Evolutionary conservation across 176 grass and related monocot species (phyloP).

Genomic region (Carex scoparia): DNA sequence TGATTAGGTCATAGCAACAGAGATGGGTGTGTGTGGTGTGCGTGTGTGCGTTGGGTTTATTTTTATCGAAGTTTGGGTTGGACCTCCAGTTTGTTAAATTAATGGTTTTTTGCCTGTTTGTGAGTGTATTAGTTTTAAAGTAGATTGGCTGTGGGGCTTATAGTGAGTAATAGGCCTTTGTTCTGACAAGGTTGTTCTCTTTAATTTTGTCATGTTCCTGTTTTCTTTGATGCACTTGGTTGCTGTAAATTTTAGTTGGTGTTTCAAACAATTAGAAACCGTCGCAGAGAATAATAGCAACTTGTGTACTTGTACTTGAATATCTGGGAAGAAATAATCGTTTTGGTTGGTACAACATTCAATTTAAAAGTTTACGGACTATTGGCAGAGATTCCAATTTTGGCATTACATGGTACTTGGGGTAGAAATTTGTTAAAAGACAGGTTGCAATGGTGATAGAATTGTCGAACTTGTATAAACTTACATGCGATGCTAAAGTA

Average conservation of each 20-base stretch:
- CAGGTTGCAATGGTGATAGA: too few species aligned
- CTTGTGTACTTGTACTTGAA: neutral
- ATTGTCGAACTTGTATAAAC: too few species aligned
- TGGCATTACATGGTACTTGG: too few species aligned
- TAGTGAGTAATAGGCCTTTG: slow-evolving; percentile 23
- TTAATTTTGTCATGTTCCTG: neutral
- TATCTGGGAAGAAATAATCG: neutral
- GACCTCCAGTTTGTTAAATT: slow-evolving; percentile 27
- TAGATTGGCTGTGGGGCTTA: slow-evolving; percentile 25
- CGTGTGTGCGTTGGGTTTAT: neutral
- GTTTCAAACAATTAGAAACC: neutral
- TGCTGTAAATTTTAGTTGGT: neutral
- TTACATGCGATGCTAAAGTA: too few species aligned
- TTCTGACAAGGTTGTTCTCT: neutral
- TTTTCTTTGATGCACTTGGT: neutral
- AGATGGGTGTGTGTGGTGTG: slow-evolving; percentile 1
- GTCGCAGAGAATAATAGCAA: neutral
- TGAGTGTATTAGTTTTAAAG: slow-evolving; percentile 21
- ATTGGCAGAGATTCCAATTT: too few species aligned
- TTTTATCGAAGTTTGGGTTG: slow-evolving; percentile 25
- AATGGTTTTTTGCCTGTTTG: slow-evolving; percentile 13
- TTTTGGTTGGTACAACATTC: neutral
- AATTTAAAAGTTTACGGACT: neutral
- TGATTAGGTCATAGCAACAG: slow-evolving; percentile 18
- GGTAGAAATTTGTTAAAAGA: too few species aligned